Base-by-base conservation (phyloP, 2,329 filamentous ascomycete genomes). In the Colletotrichum ledebouriae region DNA sequence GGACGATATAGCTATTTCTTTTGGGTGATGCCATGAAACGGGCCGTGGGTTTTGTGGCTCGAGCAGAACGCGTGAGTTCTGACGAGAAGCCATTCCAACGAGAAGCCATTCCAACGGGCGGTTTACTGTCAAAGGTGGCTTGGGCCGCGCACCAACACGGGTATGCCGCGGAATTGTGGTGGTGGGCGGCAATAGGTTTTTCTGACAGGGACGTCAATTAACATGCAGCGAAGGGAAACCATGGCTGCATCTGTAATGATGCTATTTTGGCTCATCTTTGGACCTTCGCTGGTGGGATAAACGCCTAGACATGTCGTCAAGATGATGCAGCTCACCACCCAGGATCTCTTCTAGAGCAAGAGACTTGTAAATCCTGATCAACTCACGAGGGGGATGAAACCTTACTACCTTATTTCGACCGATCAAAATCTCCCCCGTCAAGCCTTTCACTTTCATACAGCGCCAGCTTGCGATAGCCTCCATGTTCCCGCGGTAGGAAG, bases 111-210 rank as follows among this genome's bases (percentile, higher is more conserved):
- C 11, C 37, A 42, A 61, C n/a, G 37, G 59, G 34, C 47, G n/a
- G 22, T 61, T 53, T 61, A 12, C 59, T 53, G 59, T 52, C 59
- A 53, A n/a, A 29, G 42, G 25, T 52, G 6, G 15, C 59, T 53
- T 52, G 47, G 37, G n/a, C 47, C 47, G 33, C 46, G 13, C 59
- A 61, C 59, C 34, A 53, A n/a, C 37, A 53, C 11, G 10, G 25
- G 15, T 3, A n/a, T 17, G 25, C 25, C 4, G 39, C 29, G 22
- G 13, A 5, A 6, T 42, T 22, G 2, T 61, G 15, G 12, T 13
- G 6, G 47, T 33, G 15, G 29, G 17, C 11, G 15, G 13, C 6
- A 2, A 29, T 29, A 46, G n/a, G 37, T 53, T 25, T 4, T 15
- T 5, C 13, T 49, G 57, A 50, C 57, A 50, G 34, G 10, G 10